Evolutionary conservation across 352 stramenopile species (phyloP), one percentile per base, ranked within the genome.

Genomic region (Phytophthora cryptogea): DNA sequence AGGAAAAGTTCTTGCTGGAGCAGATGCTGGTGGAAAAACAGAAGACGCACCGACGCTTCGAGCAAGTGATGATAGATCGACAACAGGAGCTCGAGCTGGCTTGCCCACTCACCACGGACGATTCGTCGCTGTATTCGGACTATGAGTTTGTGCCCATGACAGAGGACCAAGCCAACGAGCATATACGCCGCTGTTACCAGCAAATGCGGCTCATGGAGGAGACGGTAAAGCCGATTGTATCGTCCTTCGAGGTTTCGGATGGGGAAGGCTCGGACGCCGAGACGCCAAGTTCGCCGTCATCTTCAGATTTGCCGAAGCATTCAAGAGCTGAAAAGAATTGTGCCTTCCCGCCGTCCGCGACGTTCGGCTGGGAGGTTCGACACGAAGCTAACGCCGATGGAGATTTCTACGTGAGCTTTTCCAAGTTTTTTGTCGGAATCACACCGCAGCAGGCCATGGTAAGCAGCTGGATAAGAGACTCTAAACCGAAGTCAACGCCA

Each of bases 111-210:
- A 65, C 70, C 8, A 70, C 68, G 16, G 54, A 66, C 16, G 56
- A 70, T 35, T 54, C 59, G 16, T 61, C 60, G 14, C 46, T 75
- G 14, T 72, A 75, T 53, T 64, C 61, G 37, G 60, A 80, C 55
- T 72, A 83, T 66, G 63, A 81, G 14, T 88, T 78, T 50, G 54
- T 68, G 23, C 71, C 75, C 0, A 82, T 89, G 60, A 85, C 80
- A 5, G 73, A 88, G 31, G 59, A 72, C 36, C 65, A 85, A 48
- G 70, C 76, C 7, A 80, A 83, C 39, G 77, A 76, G 13, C 48
- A 76, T 36, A 83, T 88, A 47, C 78, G 74, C 27, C 69, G 56
- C 11, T 87, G 79, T 59, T 89, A 86, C 53, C 62, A 84, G 40
- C 66, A 78, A 66, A 83, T 87, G 50, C 54, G 73, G 8, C 66